These are phyloP conservation scores for Zygotorulaspora chibaensis DNA, from an alignment of 805 yeast species.

Conservation along the genomic window DNA sequence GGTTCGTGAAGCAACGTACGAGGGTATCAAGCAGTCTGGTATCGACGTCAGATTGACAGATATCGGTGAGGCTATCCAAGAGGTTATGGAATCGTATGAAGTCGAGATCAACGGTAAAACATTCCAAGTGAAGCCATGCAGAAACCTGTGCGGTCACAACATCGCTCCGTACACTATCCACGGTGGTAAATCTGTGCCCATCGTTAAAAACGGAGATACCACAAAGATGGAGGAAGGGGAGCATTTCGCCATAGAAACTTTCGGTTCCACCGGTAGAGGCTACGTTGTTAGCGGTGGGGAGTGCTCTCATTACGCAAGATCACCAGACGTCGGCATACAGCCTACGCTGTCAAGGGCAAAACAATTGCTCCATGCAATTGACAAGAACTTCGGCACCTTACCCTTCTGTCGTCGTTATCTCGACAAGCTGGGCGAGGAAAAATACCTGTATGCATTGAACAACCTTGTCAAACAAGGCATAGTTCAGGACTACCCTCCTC, in stretches of 20 bases:
- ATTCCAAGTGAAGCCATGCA: slow-evolving; percentile 80
- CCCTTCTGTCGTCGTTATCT: slow-evolving; percentile 96
- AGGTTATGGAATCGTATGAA: slow-evolving; percentile 95
- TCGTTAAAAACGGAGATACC: slow-evolving; percentile 85
- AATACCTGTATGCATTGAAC: slow-evolving; percentile 82
- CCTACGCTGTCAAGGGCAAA: slow-evolving; percentile 62
- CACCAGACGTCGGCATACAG: slow-evolving; percentile 37
- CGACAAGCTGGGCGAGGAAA: slow-evolving; percentile 88
- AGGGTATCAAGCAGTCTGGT: slow-evolving; percentile 91
- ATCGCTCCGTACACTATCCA: slow-evolving; percentile 82
- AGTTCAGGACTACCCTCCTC: slow-evolving; percentile 93
- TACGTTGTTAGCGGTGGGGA: slow-evolving; percentile 84
- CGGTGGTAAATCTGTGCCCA: slow-evolving; percentile 95
- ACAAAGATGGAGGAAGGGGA: slow-evolving; percentile 99
- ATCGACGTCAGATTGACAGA: slow-evolving; percentile 93
- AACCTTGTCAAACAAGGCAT: slow-evolving; percentile 79
- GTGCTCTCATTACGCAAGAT: slow-evolving; percentile 86
- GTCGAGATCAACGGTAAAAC: slow-evolving; percentile 83
- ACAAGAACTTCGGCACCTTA: slow-evolving; percentile 82
- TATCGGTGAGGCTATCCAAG: slow-evolving; percentile 94
- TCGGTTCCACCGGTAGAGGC: slow-evolving; percentile 95
- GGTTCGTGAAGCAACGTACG: slow-evolving; percentile 87
- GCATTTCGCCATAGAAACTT: slow-evolving; percentile 95
- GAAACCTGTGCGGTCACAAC: slow-evolving; percentile 92
- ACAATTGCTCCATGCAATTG: slow-evolving; percentile 62